A percentile compares a stretch with the other conserved stretches of the same genome.
Evolutionary conservation across 257 asterid species (phyloP).

Genomic region (Nicotiana undulata): DNA sequence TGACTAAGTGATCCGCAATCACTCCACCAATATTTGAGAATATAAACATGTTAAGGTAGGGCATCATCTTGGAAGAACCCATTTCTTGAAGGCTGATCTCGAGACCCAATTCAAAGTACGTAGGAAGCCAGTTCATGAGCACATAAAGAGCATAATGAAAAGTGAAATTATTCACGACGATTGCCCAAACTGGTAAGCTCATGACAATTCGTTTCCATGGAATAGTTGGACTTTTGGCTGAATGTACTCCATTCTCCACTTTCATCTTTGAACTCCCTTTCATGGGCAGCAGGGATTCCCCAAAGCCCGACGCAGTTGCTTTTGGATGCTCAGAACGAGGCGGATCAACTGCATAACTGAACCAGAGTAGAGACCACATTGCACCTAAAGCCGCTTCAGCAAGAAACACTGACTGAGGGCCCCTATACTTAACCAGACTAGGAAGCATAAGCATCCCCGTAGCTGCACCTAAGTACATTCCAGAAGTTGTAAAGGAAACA

Average conservation of each 20-base stretch:
- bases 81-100: conserved; percentile 79
- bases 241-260: conserved; percentile 47
- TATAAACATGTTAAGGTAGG: conserved; percentile 77
- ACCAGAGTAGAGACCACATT: conserved; percentile 80
- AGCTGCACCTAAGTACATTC: conserved; percentile 94
- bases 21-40: conserved; percentile 90
- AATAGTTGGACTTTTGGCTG: conserved; percentile 29
- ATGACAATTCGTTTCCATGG: conserved; percentile 72
- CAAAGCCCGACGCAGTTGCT: conserved; percentile 85
- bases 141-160: conserved; percentile 91
- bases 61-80: conserved; percentile 97
- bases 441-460: conserved; percentile 79
- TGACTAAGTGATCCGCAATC: conserved; percentile 69
- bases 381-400: conserved; percentile 80
- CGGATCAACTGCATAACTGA: conserved; percentile 63
- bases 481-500: conserved; percentile 85
- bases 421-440: conserved; percentile 53
- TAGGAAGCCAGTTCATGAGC: conserved; percentile 97
- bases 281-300: conserved; percentile 62
- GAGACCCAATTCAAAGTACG: conserved; percentile 82
- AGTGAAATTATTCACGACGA: conserved; percentile 78
- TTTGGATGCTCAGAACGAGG: conserved; percentile 90
- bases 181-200: conserved; percentile 84
- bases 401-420: conserved; percentile 76
- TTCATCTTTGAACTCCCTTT: conserved; percentile 34